Evolutionary conservation across 1,284 basidiomycete genomes (phyloP), one percentile per base, ranked within the genome.

Genomic region (Pseudozyma flocculosa): DNA sequence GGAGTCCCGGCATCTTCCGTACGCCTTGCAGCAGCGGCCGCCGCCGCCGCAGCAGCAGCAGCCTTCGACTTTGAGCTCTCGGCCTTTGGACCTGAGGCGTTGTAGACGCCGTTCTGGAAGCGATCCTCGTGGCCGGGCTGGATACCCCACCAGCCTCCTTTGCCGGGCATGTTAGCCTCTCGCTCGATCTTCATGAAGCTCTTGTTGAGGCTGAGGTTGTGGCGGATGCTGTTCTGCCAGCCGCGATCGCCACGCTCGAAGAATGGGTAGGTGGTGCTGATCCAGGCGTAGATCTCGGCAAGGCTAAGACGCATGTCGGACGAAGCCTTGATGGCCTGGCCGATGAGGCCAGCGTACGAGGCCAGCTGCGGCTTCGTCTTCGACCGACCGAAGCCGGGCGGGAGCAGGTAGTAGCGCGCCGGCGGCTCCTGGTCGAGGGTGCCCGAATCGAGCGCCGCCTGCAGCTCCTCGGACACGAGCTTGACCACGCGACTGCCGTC

Each of bases 201-300:
- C 68, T 88, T 86, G 78, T 92, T 88, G 24, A 94, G 81, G 2
- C 89, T 91, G 2, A 96, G 82, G 61, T 88, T 89, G 79, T 95
- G 92, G n/a, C 92, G 84, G 49, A 95, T 90, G 7, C 90, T 92
- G 70, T 87, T 87, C 85, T 90, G 90, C 92, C 92, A 96, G 23
- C 91, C 93, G n/a, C 87, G 85, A 71, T 95, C 92, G 36, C 89
- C 88, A 40, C 88, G 87, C 78, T 91, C 91, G 82, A 92, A 98
- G 78, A 87, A 87, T 0, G 94, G 92, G 78, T 92, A 93, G 4
- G 90, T 90, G 37, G 88, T 89, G 54, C 89, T 90, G 72, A 98
- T 94, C 84, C 87, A 98, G 72, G 89, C 87, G 75, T 97, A 97
- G 60, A 98, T 94, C 76, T 97, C 92, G 71, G 93, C 90, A 22